Evolutionary conservation across 164 flowering plant species (phyloP).

Genomic region (Nymphaea colorata): DNA sequence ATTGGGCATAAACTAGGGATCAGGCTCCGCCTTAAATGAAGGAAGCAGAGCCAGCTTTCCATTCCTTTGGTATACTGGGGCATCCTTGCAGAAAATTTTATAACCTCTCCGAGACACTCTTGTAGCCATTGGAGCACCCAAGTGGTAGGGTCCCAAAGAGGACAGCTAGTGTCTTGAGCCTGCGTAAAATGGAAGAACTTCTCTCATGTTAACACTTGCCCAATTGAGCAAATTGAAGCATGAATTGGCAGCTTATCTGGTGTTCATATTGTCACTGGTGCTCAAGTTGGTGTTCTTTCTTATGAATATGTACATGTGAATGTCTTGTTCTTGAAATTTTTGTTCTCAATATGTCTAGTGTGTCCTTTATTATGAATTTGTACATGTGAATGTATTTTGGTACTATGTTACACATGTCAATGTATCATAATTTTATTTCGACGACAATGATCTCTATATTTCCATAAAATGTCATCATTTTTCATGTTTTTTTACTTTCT

Average conservation of each 20-base stretch:
- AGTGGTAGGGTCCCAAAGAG: slow-evolving; percentile 98
- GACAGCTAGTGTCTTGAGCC: slow-evolving; percentile 99
- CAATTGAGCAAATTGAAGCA: slow-evolving; percentile 75
- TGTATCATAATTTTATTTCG: too few species aligned
- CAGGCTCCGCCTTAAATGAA: slow-evolving; percentile 76
- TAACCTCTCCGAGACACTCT: slow-evolving; percentile 91
- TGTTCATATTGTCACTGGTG: slow-evolving; percentile 90
- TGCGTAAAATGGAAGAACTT: slow-evolving; percentile 97
- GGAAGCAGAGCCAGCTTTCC: slow-evolving; percentile 69
- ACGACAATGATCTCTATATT: too few species aligned
- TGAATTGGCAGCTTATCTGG: slow-evolving; percentile 95
- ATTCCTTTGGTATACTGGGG: slow-evolving; percentile 79
- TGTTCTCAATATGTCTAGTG: slow-evolving; percentile 90
- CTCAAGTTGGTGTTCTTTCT: slow-evolving; percentile 91
- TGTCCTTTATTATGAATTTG: too few species aligned
- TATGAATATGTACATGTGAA: slow-evolving; percentile 93
- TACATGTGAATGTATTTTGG: too few species aligned
- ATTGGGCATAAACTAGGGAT: slow-evolving; percentile 97
- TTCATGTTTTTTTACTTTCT: too few species aligned
- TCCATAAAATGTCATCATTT: too few species aligned
- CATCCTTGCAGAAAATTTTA: slow-evolving; percentile 85
- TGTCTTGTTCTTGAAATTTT: slow-evolving; percentile 85
- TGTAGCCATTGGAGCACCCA: slow-evolving; percentile 90
- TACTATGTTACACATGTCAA: too few species aligned
- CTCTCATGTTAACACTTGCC: slow-evolving; percentile 96